A percentile compares a stretch with the other conserved stretches of the same genome.
phyloP scores from a whole-genome alignment of 305 asterid species.

The Solanum hybrid region DNA sequence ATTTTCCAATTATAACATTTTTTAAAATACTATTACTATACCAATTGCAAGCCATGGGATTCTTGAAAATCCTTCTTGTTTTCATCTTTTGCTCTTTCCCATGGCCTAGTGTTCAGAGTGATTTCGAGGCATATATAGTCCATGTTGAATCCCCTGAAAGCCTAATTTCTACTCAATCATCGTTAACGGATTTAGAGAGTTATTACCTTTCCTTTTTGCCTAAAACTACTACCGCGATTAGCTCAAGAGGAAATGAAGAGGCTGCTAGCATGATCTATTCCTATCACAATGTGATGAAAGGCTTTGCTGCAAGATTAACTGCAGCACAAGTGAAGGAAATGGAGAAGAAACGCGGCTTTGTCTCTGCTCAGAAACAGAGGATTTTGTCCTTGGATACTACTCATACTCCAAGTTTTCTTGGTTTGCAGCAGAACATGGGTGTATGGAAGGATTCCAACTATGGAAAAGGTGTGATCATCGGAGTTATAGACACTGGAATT shows the following conservation, averaged over 20 bases:
- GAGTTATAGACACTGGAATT: constrained; percentile 39
- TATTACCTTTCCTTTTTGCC: constrained; percentile 22
- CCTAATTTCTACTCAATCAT: background rate
- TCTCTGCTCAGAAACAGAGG: constrained; percentile 27
- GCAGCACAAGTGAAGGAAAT: constrained; percentile 19
- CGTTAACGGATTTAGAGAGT: background rate
- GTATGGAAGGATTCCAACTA: constrained; percentile 36
- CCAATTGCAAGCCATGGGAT: background rate
- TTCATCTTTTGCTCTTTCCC: background rate
- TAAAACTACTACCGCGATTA: background rate
- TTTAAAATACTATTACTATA: background rate
- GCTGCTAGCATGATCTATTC: constrained; percentile 10
- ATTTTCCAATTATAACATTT: background rate
- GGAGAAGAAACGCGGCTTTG: constrained; percentile 21
- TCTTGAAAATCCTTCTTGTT: constrained; percentile 4
- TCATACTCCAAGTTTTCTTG: constrained; percentile 39
- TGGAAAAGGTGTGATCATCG: constrained; percentile 46
- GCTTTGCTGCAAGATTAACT: constrained; percentile 36
- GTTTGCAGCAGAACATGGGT: constrained; percentile 29
- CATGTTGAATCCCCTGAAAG: constrained; percentile 3
- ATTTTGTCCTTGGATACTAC: constrained; percentile 32
- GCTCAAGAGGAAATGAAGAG: background rate
- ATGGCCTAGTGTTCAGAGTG: background rate
- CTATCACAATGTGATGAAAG: constrained; percentile 36
- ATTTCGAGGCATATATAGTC: constrained; percentile 14